A percentile compares a stretch with the other conserved stretches of the same genome.
phyloP scores from a whole-genome alignment of 768 basidiomycete genomes.

The Leccinellum albellum region DNA sequence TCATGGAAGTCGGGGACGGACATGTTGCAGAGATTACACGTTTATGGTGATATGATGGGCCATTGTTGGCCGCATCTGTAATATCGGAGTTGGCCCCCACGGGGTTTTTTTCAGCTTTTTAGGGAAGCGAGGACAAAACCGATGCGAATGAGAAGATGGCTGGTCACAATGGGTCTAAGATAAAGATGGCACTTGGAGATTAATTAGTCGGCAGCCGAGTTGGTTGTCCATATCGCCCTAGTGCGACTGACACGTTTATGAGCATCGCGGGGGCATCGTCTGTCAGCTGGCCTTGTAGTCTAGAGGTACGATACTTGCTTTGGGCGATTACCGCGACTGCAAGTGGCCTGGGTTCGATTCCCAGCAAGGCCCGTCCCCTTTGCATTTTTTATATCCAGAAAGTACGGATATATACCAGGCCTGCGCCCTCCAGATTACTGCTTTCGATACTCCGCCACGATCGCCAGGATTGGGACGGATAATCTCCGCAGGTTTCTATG shows the following conservation, averaged over 20 bases:
- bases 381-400: not conserved
- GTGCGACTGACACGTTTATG: not conserved
- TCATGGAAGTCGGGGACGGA: too few species aligned
- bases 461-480: not conserved
- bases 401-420: too few species aligned
- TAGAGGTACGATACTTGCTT: constrained; percentile 37
- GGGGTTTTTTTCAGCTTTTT: too few species aligned
- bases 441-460: too few species aligned
- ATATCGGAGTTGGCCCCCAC: not conserved
- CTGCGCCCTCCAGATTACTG: too few species aligned
- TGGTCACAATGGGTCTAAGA: not conserved
- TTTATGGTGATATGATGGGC: too few species aligned
- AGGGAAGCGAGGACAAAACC: not conserved
- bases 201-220: not conserved
- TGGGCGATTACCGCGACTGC: constrained; percentile 18
- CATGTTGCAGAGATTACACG: too few species aligned
- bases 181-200: not conserved
- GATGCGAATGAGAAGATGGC: not conserved
- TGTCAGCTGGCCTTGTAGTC: constrained; percentile 28
- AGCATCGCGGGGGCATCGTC: not conserved
- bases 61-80: too few species aligned
- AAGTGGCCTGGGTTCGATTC: constrained; percentile 25
- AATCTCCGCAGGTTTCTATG: too few species aligned
- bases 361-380: constrained; percentile 1
- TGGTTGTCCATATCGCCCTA: not conserved